Conservation (phyloP, 306 rosid species). For the Vigna trinervia region DNA sequence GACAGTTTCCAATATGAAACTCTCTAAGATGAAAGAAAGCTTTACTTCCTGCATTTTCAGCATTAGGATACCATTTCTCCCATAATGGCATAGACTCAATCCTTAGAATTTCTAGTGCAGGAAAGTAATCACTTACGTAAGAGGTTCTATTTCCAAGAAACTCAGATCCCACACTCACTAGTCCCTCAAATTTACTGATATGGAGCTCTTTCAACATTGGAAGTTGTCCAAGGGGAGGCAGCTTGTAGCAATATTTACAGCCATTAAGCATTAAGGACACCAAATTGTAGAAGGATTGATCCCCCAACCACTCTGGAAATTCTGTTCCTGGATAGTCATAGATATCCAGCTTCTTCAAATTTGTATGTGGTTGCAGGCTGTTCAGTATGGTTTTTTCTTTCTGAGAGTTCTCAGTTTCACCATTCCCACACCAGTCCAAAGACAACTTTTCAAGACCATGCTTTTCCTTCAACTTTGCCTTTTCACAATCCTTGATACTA, state of each 20-base stretch:
- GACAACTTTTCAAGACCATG: conserved; percentile 37
- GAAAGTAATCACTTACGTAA: conserved; percentile 26
- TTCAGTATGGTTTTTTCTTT: conserved; percentile 35
- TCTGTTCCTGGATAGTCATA: conserved; percentile 47
- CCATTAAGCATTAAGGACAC: conserved; percentile 36
- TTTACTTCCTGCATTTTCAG: background rate
- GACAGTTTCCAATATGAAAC: conserved; percentile 42
- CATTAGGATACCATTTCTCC: conserved; percentile 46
- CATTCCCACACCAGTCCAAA: conserved; percentile 45
- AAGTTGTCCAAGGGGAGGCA: conserved; percentile 56
- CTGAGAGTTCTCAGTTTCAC: conserved; percentile 38
- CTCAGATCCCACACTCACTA: conserved; percentile 40
- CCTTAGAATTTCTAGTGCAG: conserved; percentile 43
- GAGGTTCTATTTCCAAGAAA: conserved; percentile 38
- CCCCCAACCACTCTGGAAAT: conserved; percentile 54
- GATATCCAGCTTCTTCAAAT: conserved; percentile 48
- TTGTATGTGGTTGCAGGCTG: conserved; percentile 42
- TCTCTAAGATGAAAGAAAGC: conserved; percentile 44
- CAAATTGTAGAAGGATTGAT: conserved; percentile 40
- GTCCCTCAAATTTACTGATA: conserved; percentile 36
- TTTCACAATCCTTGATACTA: conserved; percentile 3
- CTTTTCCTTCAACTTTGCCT: conserved; percentile 53
- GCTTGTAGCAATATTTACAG: conserved; percentile 45
- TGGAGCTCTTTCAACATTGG: conserved; percentile 48
- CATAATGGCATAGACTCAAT: conserved; percentile 43